Evolutionary conservation across 805 yeast genomes (phyloP).

Genomic region (Candida berthetii): DNA sequence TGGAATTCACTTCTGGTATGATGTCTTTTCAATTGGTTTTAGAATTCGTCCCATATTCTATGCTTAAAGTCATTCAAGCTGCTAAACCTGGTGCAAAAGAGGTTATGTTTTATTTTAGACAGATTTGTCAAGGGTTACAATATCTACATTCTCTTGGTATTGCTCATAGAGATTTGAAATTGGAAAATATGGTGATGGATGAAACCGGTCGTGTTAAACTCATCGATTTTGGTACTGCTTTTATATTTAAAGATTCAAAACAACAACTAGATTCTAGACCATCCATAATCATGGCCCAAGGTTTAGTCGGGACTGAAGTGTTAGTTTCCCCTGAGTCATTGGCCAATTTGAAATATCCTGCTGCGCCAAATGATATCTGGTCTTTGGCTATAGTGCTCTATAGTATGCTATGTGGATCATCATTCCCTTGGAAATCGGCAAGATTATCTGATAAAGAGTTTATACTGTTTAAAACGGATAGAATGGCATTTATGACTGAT

Average conservation of each 20-base stretch:
- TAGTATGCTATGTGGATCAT: constrained; percentile 54
- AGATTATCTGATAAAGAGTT: constrained; percentile 23
- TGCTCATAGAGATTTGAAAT: constrained; percentile 87
- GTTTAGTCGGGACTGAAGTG: constrained; percentile 91
- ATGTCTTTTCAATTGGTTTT: constrained; percentile 60
- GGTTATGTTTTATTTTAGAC: constrained; percentile 73
- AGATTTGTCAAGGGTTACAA: constrained; percentile 65
- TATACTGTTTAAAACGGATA: constrained; percentile 2
- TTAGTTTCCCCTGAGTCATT: constrained; percentile 87
- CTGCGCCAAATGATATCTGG: constrained; percentile 84
- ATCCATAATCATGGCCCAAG: constrained; percentile 62
- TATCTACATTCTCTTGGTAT: constrained; percentile 72
- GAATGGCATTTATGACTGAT: too few relatives aligned
- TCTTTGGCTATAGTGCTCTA: constrained; percentile 80
- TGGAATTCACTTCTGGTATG: constrained; percentile 63
- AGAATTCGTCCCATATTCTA: constrained; percentile 87
- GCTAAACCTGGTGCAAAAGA: constrained; percentile 63
- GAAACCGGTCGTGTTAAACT: constrained; percentile 69
- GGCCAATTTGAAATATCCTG: constrained; percentile 62
- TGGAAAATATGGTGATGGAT: constrained; percentile 85
- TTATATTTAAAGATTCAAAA: constrained; percentile 37
- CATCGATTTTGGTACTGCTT: constrained; percentile 91
- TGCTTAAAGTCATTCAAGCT: constrained; percentile 83
- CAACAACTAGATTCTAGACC: too few relatives aligned
- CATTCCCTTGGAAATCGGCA: constrained; percentile 46